These are phyloP conservation scores for Bisporella sp. DNA, from an alignment of 2,329 filamentous ascomycete genomes.

Conservation along the genomic window DNA sequence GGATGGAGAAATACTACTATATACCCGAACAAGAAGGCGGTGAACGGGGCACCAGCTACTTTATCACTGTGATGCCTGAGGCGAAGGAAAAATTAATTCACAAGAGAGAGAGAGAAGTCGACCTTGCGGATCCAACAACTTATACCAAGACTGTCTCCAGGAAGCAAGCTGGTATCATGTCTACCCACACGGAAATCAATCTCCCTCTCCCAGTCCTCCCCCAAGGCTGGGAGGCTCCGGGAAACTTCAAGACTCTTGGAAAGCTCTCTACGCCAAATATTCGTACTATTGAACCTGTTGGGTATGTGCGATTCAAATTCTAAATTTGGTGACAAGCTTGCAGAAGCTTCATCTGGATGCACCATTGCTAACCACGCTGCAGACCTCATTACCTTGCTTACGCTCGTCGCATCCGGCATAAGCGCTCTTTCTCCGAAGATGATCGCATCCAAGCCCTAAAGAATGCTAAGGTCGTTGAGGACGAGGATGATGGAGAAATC, in stretches of 20 bases:
- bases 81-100: too few relatives aligned
- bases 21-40: too few relatives aligned
- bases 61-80: too few relatives aligned
- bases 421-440: constrained; percentile 97
- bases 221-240: constrained; percentile 76
- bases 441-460: constrained; percentile 95
- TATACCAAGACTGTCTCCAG: too few relatives aligned
- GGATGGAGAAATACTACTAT: too few relatives aligned
- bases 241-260: constrained; percentile 83
- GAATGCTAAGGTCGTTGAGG: constrained; percentile 91
- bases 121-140: too few relatives aligned
- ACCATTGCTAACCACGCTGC: neutral
- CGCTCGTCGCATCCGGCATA: constrained; percentile 89
- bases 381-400: constrained; percentile 95
- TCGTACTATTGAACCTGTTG: constrained; percentile 90
- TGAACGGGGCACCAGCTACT: too few relatives aligned
- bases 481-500: constrained; percentile 82
- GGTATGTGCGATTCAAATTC: neutral
- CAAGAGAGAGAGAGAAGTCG: too few relatives aligned
- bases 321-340: neutral
- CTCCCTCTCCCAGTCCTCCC: constrained; percentile 70
- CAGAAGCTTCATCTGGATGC: neutral
- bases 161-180: neutral
- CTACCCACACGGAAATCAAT: constrained; percentile 31
- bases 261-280: constrained; percentile 70